Percentiles rank a stretch among this genome's conserved stretches.
phyloP scores from a whole-genome alignment of 805 yeast species.

The Wickerhamiella brachini region DNA sequence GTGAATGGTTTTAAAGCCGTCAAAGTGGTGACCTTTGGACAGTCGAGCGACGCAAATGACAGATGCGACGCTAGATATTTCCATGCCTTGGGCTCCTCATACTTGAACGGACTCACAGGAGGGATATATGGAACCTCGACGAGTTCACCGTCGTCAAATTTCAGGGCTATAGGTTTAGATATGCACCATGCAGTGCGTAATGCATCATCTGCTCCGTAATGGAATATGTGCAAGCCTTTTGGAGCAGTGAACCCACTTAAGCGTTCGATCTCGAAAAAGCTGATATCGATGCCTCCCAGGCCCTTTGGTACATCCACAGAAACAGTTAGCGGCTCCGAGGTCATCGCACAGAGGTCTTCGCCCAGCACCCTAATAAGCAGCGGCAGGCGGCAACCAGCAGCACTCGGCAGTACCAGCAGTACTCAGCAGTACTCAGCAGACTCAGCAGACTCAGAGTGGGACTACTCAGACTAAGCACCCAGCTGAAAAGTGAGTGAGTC shows the following conservation, averaged over 20 bases:
- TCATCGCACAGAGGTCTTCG: too few species aligned
- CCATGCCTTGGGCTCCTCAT: not conserved
- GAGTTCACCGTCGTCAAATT: not conserved
- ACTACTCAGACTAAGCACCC: too few species aligned
- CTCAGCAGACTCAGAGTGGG: too few species aligned
- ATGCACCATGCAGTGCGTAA: slow-evolving; percentile 28
- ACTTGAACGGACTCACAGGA: not conserved
- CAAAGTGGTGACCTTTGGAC: not conserved
- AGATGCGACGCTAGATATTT: not conserved
- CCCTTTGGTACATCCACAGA: not conserved
- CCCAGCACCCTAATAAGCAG: too few species aligned
- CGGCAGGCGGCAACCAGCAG: too few species aligned
- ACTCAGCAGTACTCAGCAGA: not conserved
- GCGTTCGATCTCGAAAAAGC: slow-evolving; percentile 30
- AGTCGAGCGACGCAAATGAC: not conserved
- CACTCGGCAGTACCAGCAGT: too few species aligned
- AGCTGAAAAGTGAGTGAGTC: not conserved
- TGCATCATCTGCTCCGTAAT: slow-evolving; percentile 32
- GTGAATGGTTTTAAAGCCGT: not conserved
- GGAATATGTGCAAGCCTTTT: slow-evolving; percentile 41
- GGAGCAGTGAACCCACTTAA: slow-evolving; percentile 42
- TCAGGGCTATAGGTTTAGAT: slow-evolving; percentile 4
- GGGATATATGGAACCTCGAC: not conserved
- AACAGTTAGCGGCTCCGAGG: not conserved
- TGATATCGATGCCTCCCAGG: slow-evolving; percentile 36